A percentile compares a stretch with the other conserved stretches of the same genome.
These are phyloP conservation scores for Symbiotaphrina buchneri DNA, from an alignment of 495 filamentous ascomycete species.

Conservation along the genomic window DNA sequence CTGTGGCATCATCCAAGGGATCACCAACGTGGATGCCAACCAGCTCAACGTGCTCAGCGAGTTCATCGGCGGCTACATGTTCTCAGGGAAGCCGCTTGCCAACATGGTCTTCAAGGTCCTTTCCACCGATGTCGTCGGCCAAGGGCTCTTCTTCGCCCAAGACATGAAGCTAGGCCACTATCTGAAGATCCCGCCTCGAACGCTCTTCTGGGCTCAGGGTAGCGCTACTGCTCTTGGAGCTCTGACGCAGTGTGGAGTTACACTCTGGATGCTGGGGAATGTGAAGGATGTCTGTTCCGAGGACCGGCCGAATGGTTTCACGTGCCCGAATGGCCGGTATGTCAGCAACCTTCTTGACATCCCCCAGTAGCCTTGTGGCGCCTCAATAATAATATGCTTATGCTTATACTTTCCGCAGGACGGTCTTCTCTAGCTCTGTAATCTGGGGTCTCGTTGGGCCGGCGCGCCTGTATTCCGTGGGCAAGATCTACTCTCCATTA, in stretches of 20 bases:
- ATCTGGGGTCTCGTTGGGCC: slow-evolving; percentile 27
- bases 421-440: slow-evolving; percentile 37
- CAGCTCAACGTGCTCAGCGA: slow-evolving; percentile 47
- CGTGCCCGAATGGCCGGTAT: slow-evolving; percentile 43
- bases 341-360: too few species aligned
- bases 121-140: slow-evolving; percentile 43
- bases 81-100: slow-evolving; percentile 38
- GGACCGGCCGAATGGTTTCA: slow-evolving; percentile 37
- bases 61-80: slow-evolving; percentile 50
- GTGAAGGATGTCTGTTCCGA: slow-evolving; percentile 37
- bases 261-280: slow-evolving; percentile 38
- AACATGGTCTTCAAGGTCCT: slow-evolving; percentile 49
- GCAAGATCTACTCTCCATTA: slow-evolving; percentile 20
- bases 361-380: too few species aligned
- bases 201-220: slow-evolving; percentile 44
- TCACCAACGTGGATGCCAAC: slow-evolving; percentile 48
- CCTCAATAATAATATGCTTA: too few species aligned
- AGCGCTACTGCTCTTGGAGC: slow-evolving; percentile 41
- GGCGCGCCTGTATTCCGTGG: slow-evolving; percentile 24
- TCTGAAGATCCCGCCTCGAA: slow-evolving; percentile 49
- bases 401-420: too few species aligned
- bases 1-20: slow-evolving; percentile 30
- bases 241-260: slow-evolving; percentile 39
- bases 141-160: slow-evolving; percentile 28
- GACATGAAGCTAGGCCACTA: slow-evolving; percentile 44